Evolutionary conservation across 768 basidiomycete genomes (phyloP), one percentile per base, ranked within the genome.

Genomic region (Boletus vermiculosoides): DNA sequence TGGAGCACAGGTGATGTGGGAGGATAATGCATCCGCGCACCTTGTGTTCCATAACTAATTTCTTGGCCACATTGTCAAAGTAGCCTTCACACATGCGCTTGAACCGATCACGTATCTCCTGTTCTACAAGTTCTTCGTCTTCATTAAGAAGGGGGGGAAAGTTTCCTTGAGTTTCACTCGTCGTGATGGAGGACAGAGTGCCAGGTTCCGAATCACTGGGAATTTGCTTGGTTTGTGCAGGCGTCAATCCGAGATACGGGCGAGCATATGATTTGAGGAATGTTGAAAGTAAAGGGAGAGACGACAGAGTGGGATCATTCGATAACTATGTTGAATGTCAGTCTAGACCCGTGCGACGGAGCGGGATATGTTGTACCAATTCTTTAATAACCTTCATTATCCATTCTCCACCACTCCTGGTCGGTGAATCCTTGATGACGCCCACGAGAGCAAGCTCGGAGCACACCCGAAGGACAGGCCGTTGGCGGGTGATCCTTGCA

Each of bases 221-320:
- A 59, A 86, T 79, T 70, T 90, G 90, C 65, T 85, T 90, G 22
- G 76, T 73, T 16, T 68, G 20, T 77, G 71, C 78, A 1, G 87
- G 82, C 0, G 73, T 72, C 50, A 92, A 78, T n/a, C 95, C 94
- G 46, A 98, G 85, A 73, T 86, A 99, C 0, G 92, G 89, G 8
- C 86, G 81, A 8, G 88, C 85, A 69, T 93, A 97, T n/a, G 89
- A 84, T 71, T 97, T 98, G 61, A 98, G 83, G 71, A 98, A 98
- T 0, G 89, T 94, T 9, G 92, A 83, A 33, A 98, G 81, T 45
- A 99, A 79, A 0, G 97, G 97, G 20, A 98, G 76, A 8, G 96
- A 97, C 12, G 87, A 90, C 39, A 93, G 77, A 22, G 82, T 81
- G 3, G 94, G 89, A 67, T 98, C 95, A 67, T 89, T 90, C 1